Conservation (phyloP, 176 grass and related monocot genomes). For the Oryza officinalis region DNA sequence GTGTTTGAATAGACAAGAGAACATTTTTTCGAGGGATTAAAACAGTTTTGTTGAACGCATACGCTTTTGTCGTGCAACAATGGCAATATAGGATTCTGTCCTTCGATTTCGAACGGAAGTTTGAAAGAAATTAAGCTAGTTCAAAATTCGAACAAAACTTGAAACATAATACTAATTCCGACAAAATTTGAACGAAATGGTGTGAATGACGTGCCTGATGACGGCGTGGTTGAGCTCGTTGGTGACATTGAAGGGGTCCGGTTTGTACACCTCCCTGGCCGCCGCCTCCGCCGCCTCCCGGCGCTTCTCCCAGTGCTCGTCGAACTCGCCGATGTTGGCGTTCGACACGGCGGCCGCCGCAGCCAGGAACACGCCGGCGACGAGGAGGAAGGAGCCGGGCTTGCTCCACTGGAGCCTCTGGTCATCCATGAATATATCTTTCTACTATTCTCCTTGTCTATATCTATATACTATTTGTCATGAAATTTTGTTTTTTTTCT, state of each 20-base stretch:
- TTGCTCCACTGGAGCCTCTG: constrained; percentile 31
- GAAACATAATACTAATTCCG: too few species aligned
- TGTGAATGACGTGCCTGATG: constrained; percentile 34
- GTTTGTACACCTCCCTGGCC: constrained; percentile 35
- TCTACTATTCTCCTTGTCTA: neutral
- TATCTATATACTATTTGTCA: neutral
- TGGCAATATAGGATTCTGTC: too few species aligned
- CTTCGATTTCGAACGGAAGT: too few species aligned
- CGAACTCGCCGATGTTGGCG: constrained; percentile 40
- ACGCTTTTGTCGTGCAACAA: too few species aligned
- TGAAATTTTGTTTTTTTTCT: neutral
- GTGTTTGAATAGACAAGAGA: too few species aligned
- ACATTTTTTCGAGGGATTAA: too few species aligned
- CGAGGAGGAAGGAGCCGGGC: constrained; percentile 47
- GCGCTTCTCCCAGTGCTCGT: constrained; percentile 56
- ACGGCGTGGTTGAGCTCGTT: constrained; percentile 62
- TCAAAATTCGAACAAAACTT: too few species aligned
- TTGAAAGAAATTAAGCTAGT: too few species aligned
- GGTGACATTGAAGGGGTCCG: constrained; percentile 58
- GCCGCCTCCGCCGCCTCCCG: constrained; percentile 20
- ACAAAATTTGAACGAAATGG: too few species aligned
- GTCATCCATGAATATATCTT: constrained; percentile 28
- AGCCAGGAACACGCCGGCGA: constrained; percentile 44
- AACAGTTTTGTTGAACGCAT: too few species aligned
- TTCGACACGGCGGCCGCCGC: constrained; percentile 21